Conservation (phyloP, 768 basidiomycete species). For the Gymnopilus junonius region DNA sequence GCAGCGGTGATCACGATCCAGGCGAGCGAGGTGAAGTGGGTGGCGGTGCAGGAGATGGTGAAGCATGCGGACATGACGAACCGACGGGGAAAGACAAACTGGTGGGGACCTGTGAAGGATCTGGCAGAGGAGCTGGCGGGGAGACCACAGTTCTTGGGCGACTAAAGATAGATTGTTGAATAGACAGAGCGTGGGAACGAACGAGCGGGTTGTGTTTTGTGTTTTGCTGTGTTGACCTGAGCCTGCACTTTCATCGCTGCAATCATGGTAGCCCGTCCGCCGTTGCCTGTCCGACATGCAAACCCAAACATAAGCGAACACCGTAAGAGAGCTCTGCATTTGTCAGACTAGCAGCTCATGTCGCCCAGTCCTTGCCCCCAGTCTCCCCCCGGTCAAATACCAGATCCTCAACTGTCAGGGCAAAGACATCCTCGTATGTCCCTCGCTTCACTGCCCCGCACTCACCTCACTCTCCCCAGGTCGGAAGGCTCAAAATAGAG, state of each 20-base stretch:
- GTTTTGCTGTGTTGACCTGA: conserved; percentile 32
- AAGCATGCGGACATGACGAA: conserved; percentile 90
- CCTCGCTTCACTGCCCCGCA: conserved; percentile 11
- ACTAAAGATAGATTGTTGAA: conserved; percentile 27
- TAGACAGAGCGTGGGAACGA: conserved; percentile 34
- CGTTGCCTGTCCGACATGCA: conserved; percentile 52
- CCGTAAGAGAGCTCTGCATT: conserved; percentile 31
- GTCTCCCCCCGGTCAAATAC: conserved; percentile 81
- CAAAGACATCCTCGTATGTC: conserved; percentile 78
- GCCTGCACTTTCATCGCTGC: conserved; percentile 22
- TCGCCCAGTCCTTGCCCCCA: conserved; percentile 38
- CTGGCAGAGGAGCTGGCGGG: conserved; percentile 79
- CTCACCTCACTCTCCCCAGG: conserved; percentile 43
- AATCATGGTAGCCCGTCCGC: conserved; percentile 49
- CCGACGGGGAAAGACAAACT: conserved; percentile 74
- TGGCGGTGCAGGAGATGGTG: conserved; percentile 83
- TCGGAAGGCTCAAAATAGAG: conserved; percentile 86
- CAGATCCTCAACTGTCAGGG: conserved; percentile 90
- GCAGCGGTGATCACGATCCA: conserved; percentile 95
- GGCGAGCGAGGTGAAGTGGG: conserved; percentile 78
- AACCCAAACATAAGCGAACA: conserved; percentile 54
- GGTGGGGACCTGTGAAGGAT: conserved; percentile 77
- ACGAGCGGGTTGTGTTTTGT: conserved; percentile 5
- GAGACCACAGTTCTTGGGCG: conserved; percentile 57
- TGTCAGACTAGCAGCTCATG: conserved; percentile 13